Base-by-base conservation (phyloP, 805 yeast genomes). In the Lipomyces anomalus region DNA sequence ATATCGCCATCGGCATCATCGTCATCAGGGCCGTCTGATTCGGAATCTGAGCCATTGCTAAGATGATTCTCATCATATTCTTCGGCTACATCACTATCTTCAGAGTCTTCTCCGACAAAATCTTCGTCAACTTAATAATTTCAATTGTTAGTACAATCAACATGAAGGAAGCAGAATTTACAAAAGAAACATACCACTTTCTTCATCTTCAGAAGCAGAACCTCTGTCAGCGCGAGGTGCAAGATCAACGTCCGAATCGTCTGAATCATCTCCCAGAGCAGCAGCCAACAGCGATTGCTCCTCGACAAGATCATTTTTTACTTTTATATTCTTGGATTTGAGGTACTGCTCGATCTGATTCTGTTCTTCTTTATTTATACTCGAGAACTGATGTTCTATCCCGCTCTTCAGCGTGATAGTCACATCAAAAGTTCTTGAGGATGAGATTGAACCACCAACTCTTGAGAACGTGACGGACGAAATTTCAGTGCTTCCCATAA, bases 401-500 rank as follows among this genome's bases (percentile, higher is more conserved):
- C 82, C 80, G 34, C 78, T 75, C 53, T 82, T 75, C 47, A 89
- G 68, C 23, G 72, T 72, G 42, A 92, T 78, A 56, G 90, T 92
- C 68, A 92, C 69, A 66, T 92, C 99, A 66, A 92, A 92, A 0
- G 97, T 92, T 61, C 95, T 79, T 24, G 94, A 82, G 2, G 85
- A 76, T 2, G 81, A 69, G 1, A 79, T 75, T 1, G 88, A 80
- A 38, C 79, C 78, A 6, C 95, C 95, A 6, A 92, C 84, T 66
- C 99, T 81, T 3, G 96, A 84, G 69, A 92, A 82, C 30, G 84
- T 79, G 26, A 92, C 79, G 34, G 73, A 75, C 42, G 80, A 71
- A 33, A 92, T 77, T 57, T 92, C 97, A 0, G 84, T 70, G 64
- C 78, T 84, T 46, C 97, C 95, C 53, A 92, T 84, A 64, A 84